A percentile compares a stretch with the other conserved stretches of the same genome.
Conservation (phyloP, 2,329 filamentous ascomycete species). For the Epichloe hybrida region DNA sequence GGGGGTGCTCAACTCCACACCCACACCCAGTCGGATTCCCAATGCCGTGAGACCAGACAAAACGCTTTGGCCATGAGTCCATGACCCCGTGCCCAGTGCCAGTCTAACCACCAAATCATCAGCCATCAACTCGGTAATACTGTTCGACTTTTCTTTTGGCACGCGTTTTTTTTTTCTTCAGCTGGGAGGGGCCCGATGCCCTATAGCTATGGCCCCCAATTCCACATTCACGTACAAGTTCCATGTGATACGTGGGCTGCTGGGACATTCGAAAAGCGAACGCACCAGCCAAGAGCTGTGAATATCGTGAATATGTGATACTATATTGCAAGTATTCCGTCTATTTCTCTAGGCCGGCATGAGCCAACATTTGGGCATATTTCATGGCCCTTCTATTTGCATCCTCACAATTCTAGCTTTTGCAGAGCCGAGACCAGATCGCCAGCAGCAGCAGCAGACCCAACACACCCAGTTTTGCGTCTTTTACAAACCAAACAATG, state of each 20-base stretch:
- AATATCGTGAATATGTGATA: not conserved
- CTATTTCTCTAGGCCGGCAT: not conserved
- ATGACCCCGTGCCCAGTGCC: too few species aligned
- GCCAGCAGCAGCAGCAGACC: not conserved
- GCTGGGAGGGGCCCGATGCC: too few species aligned
- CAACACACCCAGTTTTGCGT: not conserved
- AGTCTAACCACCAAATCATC: too few species aligned
- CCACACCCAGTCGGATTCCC: not conserved
- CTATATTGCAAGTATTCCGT: not conserved
- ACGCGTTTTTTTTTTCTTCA: too few species aligned
- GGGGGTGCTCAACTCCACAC: not conserved
- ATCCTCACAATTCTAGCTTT: not conserved
- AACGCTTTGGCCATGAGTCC: too few species aligned
- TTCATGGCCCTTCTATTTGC: not conserved
- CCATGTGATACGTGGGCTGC: conserved; percentile 48
- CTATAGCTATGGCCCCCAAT: too few species aligned
- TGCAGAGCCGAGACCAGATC: not conserved
- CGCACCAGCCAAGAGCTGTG: conserved; percentile 10
- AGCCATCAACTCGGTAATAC: too few species aligned
- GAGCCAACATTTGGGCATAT: not conserved
- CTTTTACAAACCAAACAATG: not conserved
- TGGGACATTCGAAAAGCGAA: conserved; percentile 45
- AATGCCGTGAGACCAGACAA: too few species aligned
- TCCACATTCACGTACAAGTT: conserved; percentile 53
- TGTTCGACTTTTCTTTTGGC: too few species aligned